Conservation (phyloP, 2,329 filamentous ascomycete genomes). For the Fusarium sp. region DNA sequence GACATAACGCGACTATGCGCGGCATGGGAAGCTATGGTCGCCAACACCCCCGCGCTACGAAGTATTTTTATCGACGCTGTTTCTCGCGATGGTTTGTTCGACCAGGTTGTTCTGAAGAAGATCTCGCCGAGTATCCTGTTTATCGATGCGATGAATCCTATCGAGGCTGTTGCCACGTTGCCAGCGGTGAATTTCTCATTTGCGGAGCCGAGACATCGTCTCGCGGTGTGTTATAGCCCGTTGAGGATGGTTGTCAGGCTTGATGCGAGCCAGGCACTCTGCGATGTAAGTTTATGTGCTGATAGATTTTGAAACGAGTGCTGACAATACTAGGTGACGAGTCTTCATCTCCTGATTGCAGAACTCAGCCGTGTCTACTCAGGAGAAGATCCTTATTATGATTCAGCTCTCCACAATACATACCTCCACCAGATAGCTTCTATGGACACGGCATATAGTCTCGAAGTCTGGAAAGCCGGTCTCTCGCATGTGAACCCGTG, state of each 20-base stretch:
- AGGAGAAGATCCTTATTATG: constrained; percentile 50
- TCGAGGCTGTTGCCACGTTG: constrained; percentile 56
- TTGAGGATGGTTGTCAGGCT: constrained; percentile 62
- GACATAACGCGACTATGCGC: constrained; percentile 61
- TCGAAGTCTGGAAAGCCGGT: constrained; percentile 62
- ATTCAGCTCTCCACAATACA: constrained; percentile 43
- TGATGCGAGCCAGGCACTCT: constrained; percentile 65
- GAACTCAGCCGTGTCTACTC: constrained; percentile 63
- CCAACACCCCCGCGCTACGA: constrained; percentile 60
- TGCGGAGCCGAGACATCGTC: constrained; percentile 62
- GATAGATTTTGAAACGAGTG: accelerated
- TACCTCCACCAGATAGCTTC: constrained; percentile 48
- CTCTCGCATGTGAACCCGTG: constrained; percentile 58
- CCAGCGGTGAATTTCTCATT: constrained; percentile 56
- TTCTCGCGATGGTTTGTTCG: constrained; percentile 62
- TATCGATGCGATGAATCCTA: constrained; percentile 59
- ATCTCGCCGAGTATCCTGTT: constrained; percentile 67
- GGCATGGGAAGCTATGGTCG: constrained; percentile 64
- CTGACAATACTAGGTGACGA: constrained; percentile 48
- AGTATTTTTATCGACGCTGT: constrained; percentile 67
- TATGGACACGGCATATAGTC: constrained; percentile 51
- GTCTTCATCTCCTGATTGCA: constrained; percentile 61
- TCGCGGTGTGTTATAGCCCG: constrained; percentile 63
- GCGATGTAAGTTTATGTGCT: constrained; percentile 54
- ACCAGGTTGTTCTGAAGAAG: constrained; percentile 63